phyloP scores from a whole-genome alignment of 73 alveolate species.

The Uronychia setigera region DNA sequence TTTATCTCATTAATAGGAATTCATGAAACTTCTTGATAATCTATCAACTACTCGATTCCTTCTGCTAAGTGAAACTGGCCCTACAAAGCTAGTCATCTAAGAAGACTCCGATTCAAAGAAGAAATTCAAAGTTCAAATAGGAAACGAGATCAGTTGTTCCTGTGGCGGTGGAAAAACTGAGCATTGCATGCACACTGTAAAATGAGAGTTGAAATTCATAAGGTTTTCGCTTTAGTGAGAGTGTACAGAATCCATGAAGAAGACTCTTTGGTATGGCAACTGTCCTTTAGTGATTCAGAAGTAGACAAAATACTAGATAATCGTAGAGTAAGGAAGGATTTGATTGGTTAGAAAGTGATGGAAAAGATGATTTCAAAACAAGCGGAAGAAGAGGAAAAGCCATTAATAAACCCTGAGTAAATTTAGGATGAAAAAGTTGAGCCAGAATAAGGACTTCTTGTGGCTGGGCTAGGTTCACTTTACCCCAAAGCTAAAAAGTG shows the following conservation, averaged over 20 bases:
- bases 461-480: neutral
- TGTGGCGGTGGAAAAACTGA: slow-evolving; percentile 38
- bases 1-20: neutral
- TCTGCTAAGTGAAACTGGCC: slow-evolving; percentile 32
- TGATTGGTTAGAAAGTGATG: slow-evolving; percentile 1
- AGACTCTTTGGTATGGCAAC: slow-evolving; percentile 36
- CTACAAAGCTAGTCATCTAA: slow-evolving; percentile 19
- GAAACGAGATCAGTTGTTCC: slow-evolving; percentile 8
- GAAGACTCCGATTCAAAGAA: neutral
- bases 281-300: slow-evolving; percentile 45
- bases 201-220: slow-evolving; percentile 7
- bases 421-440: neutral
- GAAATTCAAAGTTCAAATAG: slow-evolving; percentile 30
- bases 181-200: slow-evolving; percentile 14
- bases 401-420: neutral
- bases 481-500: slow-evolving; percentile 7
- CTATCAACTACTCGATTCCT: neutral
- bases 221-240: slow-evolving; percentile 2
- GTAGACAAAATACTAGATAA: slow-evolving; percentile 34
- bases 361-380: neutral
- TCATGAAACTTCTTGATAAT: neutral
- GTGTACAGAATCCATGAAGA: slow-evolving; percentile 15
- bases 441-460: neutral
- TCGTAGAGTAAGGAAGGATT: neutral
- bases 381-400: no score